A percentile compares a stretch with the other conserved stretches of the same genome.
Evolutionary conservation across 2,329 filamentous ascomycete species (phyloP).

Genomic region (Calonectria hongkongensis): DNA sequence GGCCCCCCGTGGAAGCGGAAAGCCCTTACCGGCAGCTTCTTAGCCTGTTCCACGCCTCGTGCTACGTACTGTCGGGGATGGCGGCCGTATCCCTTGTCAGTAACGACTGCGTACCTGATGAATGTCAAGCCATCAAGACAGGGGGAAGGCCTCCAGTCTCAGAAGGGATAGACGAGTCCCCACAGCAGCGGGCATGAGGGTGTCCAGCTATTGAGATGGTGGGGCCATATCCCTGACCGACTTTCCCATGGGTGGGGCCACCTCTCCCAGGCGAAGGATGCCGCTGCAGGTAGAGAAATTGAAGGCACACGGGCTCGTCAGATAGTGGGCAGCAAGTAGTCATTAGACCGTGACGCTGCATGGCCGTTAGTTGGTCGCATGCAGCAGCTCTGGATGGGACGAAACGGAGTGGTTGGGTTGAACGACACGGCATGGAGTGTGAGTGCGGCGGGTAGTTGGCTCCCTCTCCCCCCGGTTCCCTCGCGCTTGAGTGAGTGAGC

Average conservation of each 20-base stretch:
- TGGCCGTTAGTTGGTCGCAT: slow-evolving; percentile 50
- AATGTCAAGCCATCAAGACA: slow-evolving; percentile 49
- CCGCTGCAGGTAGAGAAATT: slow-evolving; percentile 56
- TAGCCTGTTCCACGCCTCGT: slow-evolving; percentile 44
- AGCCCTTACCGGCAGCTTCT: slow-evolving; percentile 54
- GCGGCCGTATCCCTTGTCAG: slow-evolving; percentile 46
- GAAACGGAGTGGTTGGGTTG: slow-evolving; percentile 43
- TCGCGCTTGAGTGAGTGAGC: slow-evolving; percentile 32
- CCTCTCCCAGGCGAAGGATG: slow-evolving; percentile 56
- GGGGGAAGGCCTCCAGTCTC: slow-evolving; percentile 46
- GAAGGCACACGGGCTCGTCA: slow-evolving; percentile 56
- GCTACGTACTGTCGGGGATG: slow-evolving; percentile 42
- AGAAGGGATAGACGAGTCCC: slow-evolving; percentile 46
- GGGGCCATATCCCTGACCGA: slow-evolving; percentile 58
- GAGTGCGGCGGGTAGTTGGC: slow-evolving; percentile 28
- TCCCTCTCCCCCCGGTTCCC: slow-evolving; percentile 31
- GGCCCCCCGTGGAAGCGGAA: slow-evolving; percentile 57
- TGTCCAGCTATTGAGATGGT: slow-evolving; percentile 41
- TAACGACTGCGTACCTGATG: slow-evolving; percentile 51
- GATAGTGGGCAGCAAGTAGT: slow-evolving; percentile 46
- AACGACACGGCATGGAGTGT: slow-evolving; percentile 28
- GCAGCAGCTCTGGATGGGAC: slow-evolving; percentile 37
- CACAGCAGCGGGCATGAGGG: slow-evolving; percentile 47
- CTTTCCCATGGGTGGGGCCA: slow-evolving; percentile 53
- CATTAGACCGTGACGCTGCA: slow-evolving; percentile 50